Percentiles rank a stretch among this genome's conserved stretches.
Conservation (phyloP, 2,329 filamentous ascomycete species). For the Colletotrichum truncatum region DNA sequence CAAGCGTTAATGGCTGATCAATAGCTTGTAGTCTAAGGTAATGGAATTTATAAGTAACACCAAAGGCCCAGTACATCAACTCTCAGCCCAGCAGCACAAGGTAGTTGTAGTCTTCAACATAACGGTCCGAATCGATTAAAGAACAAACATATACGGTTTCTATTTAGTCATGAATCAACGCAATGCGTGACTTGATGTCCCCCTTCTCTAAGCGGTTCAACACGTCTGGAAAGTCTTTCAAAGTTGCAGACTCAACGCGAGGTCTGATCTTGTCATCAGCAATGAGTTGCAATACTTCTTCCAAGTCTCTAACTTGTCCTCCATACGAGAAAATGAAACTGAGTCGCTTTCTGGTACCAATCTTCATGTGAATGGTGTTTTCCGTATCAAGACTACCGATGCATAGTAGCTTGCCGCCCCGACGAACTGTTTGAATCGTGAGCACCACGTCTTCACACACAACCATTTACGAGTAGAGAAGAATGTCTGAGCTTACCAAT, state of each 20-base stretch:
- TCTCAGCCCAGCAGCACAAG: no score
- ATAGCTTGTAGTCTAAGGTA: no score
- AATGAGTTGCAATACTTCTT: conserved; percentile 46
- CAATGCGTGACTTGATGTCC: conserved; percentile 39
- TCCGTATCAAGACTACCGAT: conserved; percentile 48
- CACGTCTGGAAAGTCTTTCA: conserved; percentile 44
- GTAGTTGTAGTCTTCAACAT: no score
- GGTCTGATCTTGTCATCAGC: conserved; percentile 42
- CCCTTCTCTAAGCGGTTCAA: conserved; percentile 45
- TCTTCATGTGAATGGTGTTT: conserved; percentile 54
- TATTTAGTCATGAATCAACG: conserved; percentile 30
- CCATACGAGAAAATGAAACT: conserved; percentile 53
- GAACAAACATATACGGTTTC: no score
- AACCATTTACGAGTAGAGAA: not conserved
- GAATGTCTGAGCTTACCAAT: conserved; percentile 37
- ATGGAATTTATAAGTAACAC: no score
- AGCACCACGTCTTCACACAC: not conserved
- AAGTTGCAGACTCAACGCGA: conserved; percentile 40
- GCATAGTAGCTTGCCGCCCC: conserved; percentile 47
- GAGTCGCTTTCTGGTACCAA: conserved; percentile 50
- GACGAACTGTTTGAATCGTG: conserved; percentile 39
- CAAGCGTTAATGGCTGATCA: conserved; percentile 38
- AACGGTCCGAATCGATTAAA: no score
- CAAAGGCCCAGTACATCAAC: no score
- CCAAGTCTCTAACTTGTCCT: conserved; percentile 49